Percentiles rank a stretch among this genome's conserved stretches.
These are phyloP conservation scores for Cephaloascus albidus DNA, from an alignment of 805 yeast genomes.

Conservation along the genomic window DNA sequence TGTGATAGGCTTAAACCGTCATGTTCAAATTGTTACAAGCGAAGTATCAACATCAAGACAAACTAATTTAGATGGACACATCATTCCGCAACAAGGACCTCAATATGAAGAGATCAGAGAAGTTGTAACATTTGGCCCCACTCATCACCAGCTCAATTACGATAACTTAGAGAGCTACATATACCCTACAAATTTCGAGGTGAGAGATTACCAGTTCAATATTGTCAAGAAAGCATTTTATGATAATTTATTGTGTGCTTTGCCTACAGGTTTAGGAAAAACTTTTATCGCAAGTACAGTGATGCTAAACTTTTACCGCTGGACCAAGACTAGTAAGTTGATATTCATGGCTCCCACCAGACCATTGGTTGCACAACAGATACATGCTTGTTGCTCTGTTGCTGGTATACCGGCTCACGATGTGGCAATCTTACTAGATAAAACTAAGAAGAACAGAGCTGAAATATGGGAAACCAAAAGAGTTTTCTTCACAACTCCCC, in stretches of 20 bases:
- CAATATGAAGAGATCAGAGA: conserved; percentile 13
- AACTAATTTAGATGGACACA: conserved; percentile 12
- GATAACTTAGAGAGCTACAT: conserved; percentile 38
- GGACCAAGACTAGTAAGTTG: conserved; percentile 76
- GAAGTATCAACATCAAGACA: conserved; percentile 10
- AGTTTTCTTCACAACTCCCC: conserved; percentile 93
- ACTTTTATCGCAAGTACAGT: conserved; percentile 93
- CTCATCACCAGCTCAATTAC: conserved; percentile 41
- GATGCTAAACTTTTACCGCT: conserved; percentile 79
- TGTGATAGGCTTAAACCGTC: conserved; percentile 14
- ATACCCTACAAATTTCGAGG: conserved; percentile 79
- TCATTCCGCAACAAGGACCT: conserved; percentile 3
- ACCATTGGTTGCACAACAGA: conserved; percentile 94
- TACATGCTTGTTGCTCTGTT: conserved; percentile 81
- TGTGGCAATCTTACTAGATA: conserved; percentile 72
- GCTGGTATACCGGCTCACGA: conserved; percentile 74
- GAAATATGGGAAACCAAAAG: conserved; percentile 71
- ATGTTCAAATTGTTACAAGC: conserved; percentile 2
- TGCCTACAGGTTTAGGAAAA: conserved; percentile 97
- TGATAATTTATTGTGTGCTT: conserved; percentile 73
- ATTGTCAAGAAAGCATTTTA: conserved; percentile 67
- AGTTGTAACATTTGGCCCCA: conserved; percentile 18
- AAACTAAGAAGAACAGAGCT: conserved; percentile 45
- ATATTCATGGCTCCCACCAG: conserved; percentile 96
- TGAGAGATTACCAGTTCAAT: conserved; percentile 82